phyloP scores from a whole-genome alignment of 108 stramenopile genomes.

The Aurantiochytrium sp. region DNA sequence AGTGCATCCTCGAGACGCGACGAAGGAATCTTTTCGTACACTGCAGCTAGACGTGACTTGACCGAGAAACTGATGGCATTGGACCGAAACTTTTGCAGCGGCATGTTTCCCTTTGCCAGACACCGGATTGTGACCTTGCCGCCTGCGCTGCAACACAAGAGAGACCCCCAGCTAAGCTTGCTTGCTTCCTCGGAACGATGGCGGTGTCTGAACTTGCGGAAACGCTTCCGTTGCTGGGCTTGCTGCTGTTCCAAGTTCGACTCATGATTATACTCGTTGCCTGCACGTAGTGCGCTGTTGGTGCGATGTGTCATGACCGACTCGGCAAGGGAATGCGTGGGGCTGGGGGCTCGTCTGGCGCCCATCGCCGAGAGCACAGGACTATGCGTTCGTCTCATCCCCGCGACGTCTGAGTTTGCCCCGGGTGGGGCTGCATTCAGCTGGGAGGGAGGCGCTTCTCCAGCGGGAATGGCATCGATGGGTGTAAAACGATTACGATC shows the following conservation, averaged over 20 bases:
- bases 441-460: too few relatives aligned
- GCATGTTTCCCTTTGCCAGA: not conserved
- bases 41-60: not conserved
- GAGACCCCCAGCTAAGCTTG: not conserved
- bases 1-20: not conserved
- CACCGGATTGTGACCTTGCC: not conserved
- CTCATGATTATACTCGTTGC: not conserved
- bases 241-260: not conserved
- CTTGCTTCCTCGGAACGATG: not conserved
- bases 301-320: not conserved
- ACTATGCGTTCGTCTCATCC: too few relatives aligned
- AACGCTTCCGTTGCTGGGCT: not conserved
- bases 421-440: too few relatives aligned
- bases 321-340: not conserved
- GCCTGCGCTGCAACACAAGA: not conserved
- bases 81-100: not conserved
- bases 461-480: too few relatives aligned
- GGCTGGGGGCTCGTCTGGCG: not conserved
- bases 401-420: too few relatives aligned
- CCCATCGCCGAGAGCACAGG: too few relatives aligned
- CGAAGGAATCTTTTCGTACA: not conserved
- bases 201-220: not conserved
- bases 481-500: too few relatives aligned
- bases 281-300: not conserved
- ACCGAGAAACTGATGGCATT: not conserved